Base-by-base conservation (phyloP, 2,329 filamentous ascomycete genomes). In the Drechslerella dactyloides region DNA sequence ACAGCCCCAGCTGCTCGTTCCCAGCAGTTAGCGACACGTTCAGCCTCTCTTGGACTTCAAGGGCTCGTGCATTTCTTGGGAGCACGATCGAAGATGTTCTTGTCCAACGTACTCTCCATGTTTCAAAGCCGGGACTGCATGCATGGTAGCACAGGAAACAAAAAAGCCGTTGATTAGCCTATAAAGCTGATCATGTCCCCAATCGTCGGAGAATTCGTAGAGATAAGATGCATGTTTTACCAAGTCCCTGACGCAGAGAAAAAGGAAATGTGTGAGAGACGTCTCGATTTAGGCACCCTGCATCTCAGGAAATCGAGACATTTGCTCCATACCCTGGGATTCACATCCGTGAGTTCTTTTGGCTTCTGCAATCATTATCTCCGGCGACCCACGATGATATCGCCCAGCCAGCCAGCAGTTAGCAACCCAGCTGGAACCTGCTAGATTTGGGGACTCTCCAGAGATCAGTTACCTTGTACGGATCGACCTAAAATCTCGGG, bases 321-420 rank as follows among this genome's bases (percentile, higher is more conserved):
- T 33, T n/a, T 13, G 2, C 2, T 64, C 51, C 66, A 59, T 72
- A 72, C 68, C 68, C 88, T 83, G 1, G 90, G 89, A 75, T 92
- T 93, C 56, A 91, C 86, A 74, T 91, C 89, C 23, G 92, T 83
- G 30, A 93, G 81, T 7, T 86, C 83, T 69, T 87, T 84, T 1
- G 88, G 89, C 73, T 90, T 89, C 75, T 87, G 44, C 19, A 21
- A 23, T 10, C 5, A 19, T 48, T 48, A 61, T 72, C 44, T 68
- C 63, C 63, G 50, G 51, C 21, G 23, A 23, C 55, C 35, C 50
- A 65, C 30, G 30, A 69, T 68, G 54, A 68, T 42, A 46, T 54
- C 30, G n/a, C 21, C 59, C n/a, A 33, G 8, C 17, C 44, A 33
- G 19, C 30, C 42, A 46, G 35, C 13, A 10, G 27, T 59, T 15